Percentiles rank a stretch among this genome's conserved stretches.
These are phyloP conservation scores for Barnettozyma botsteinii DNA, from an alignment of 805 yeast genomes.

Conservation along the genomic window DNA sequence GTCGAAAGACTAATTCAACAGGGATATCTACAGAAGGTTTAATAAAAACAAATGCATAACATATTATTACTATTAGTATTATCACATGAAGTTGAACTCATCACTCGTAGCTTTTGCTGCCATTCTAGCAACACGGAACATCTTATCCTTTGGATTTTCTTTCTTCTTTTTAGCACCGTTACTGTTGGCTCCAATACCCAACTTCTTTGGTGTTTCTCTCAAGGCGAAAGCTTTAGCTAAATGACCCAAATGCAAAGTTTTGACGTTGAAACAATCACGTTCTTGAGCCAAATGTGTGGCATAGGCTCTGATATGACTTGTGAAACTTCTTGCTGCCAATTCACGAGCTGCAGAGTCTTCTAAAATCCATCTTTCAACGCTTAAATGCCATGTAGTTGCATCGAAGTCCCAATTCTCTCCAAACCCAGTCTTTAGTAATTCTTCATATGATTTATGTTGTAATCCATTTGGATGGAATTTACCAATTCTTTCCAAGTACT, in stretches of 20 bases:
- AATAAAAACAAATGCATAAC: neutral
- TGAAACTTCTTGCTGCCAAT: slow-evolving; percentile 73
- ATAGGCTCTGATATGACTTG: slow-evolving; percentile 89
- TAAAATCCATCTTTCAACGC: slow-evolving; percentile 81
- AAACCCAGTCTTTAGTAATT: slow-evolving; percentile 33
- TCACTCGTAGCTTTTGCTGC: slow-evolving; percentile 57
- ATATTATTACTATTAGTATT: neutral
- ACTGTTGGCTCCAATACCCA: slow-evolving; percentile 40
- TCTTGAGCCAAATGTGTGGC: slow-evolving; percentile 88
- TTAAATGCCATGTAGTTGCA: slow-evolving; percentile 95
- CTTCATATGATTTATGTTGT: slow-evolving; percentile 43
- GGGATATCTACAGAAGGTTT: slow-evolving; percentile 79
- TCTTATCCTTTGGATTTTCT: slow-evolving; percentile 64
- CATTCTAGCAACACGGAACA: slow-evolving; percentile 70
- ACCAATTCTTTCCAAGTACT: slow-evolving; percentile 59
- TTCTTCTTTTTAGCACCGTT: slow-evolving; percentile 40
- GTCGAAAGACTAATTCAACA: slow-evolving; percentile 93
- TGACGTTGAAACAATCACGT: slow-evolving; percentile 74
- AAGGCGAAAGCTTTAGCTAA: slow-evolving; percentile 91
- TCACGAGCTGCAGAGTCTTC: slow-evolving; percentile 57
- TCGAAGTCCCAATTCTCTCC: slow-evolving; percentile 77
- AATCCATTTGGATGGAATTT: slow-evolving; percentile 54
- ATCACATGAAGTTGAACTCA: slow-evolving; percentile 60
- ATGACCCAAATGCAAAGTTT: slow-evolving; percentile 86
- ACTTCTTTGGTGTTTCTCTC: slow-evolving; percentile 86